Conservation (phyloP, 306 rosid genomes). For the Vigna unguiculata region DNA sequence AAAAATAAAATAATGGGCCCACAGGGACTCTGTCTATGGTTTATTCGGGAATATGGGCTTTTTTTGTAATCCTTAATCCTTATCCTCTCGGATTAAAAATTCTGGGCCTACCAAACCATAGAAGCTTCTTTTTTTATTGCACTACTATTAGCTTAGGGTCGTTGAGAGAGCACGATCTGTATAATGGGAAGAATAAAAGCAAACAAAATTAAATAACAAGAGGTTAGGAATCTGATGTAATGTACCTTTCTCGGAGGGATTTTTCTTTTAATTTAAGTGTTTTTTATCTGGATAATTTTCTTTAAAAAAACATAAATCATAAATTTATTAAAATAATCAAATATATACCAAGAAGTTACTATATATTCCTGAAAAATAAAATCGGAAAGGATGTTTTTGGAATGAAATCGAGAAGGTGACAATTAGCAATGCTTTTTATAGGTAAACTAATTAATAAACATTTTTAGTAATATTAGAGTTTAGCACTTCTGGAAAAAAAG, state of each 20-base stretch:
- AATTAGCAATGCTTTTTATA: no score
- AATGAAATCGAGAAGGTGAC: no score
- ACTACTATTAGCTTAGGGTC: not conserved
- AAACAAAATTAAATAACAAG: no score
- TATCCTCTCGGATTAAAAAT: constrained; percentile 41
- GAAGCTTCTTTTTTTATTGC: constrained; percentile 36
- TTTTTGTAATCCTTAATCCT: constrained; percentile 36
- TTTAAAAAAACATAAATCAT: no score
- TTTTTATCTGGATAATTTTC: not conserved
- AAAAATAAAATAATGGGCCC: constrained; percentile 31
- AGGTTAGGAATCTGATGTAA: not conserved
- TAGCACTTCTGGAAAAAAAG: no score
- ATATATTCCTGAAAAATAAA: no score
- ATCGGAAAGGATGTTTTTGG: no score
- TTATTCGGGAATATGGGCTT: constrained; percentile 48
- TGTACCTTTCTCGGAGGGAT: not conserved
- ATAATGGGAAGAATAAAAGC: not conserved
- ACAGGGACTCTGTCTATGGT: constrained; percentile 25
- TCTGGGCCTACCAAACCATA: constrained; percentile 36
- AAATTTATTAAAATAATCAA: no score
- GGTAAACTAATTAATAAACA: no score
- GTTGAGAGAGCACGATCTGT: constrained; percentile 2
- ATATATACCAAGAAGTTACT: no score
- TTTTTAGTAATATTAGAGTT: no score
- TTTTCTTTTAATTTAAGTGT: not conserved